A percentile compares a stretch with the other conserved stretches of the same genome.
Conservation (phyloP, 2,329 filamentous ascomycete species). For the Epicoccum sorghinum region DNA sequence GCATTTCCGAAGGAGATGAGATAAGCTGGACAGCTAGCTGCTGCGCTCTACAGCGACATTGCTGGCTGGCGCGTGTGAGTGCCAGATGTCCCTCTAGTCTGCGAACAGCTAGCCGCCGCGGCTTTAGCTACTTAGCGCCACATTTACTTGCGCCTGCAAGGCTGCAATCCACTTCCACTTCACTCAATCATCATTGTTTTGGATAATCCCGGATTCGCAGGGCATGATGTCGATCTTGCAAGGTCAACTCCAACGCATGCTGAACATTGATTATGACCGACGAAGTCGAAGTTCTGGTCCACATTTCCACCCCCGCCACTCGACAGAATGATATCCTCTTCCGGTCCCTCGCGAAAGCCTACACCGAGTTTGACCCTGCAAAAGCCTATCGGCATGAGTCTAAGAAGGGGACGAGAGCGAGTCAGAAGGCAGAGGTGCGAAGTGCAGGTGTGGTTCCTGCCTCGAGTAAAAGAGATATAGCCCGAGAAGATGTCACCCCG, state of each 20-base stretch:
- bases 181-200: not conserved
- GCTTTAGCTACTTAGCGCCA: not conserved
- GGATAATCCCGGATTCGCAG: not conserved
- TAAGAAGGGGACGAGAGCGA: not conserved
- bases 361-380: conserved; percentile 45
- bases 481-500: not conserved
- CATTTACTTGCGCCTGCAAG: not conserved
- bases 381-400: not conserved
- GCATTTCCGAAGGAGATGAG: too few relatives aligned
- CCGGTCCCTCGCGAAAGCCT: conserved; percentile 49
- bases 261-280: conserved; percentile 34
- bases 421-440: not conserved
- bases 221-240: conserved; percentile 17
- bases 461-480: not conserved
- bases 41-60: too few relatives aligned
- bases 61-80: too few relatives aligned
- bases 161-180: not conserved
- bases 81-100: not conserved
- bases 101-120: not conserved
- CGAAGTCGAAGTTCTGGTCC: conserved; percentile 54
- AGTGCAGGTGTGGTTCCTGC: not conserved
- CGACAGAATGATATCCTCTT: conserved; percentile 51
- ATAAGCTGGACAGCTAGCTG: too few relatives aligned
- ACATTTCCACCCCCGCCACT: conserved; percentile 53
- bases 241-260: conserved; percentile 1